phyloP scores from a whole-genome alignment of 768 basidiomycete species.

The Sarcodon aspratus region DNA sequence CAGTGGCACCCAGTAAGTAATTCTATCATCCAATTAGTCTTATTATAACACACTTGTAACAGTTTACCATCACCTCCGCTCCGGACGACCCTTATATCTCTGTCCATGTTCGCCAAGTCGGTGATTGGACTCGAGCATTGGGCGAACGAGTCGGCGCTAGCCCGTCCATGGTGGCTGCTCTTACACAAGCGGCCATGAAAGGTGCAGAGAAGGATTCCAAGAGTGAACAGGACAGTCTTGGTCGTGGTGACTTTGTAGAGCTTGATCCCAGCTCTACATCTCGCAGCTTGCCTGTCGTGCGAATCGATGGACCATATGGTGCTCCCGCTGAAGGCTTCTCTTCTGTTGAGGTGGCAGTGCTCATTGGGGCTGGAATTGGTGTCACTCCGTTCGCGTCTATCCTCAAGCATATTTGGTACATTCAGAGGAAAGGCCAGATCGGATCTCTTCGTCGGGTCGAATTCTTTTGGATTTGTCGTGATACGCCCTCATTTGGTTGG shows the following conservation, averaged over 20 bases:
- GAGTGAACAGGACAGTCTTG: constrained; percentile 17
- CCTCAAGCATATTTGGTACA: constrained; percentile 93
- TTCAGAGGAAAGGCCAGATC: constrained; percentile 65
- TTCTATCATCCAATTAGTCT: neutral
- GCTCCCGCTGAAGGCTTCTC: constrained; percentile 91
- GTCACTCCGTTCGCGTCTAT: constrained; percentile 95
- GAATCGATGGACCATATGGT: constrained; percentile 89
- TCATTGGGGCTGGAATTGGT: constrained; percentile 91
- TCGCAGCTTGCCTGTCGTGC: constrained; percentile 51
- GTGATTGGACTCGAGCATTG: constrained; percentile 76
- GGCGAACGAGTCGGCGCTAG: constrained; percentile 82
- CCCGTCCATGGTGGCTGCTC: constrained; percentile 61
- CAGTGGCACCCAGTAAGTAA: constrained; percentile 95
- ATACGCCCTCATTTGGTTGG: constrained; percentile 97
- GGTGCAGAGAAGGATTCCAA: constrained; percentile 48
- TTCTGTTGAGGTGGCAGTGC: constrained; percentile 74
- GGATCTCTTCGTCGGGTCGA: constrained; percentile 82
- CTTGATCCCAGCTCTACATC: constrained; percentile 41
- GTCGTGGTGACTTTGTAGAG: constrained; percentile 76
- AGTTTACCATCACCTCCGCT: constrained; percentile 94
- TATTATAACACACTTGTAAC: constrained; percentile 3
- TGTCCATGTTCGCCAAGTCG: constrained; percentile 88
- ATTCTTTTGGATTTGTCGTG: constrained; percentile 91
- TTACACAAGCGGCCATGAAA: constrained; percentile 72
- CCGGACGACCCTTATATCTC: constrained; percentile 92